A percentile compares a stretch with the other conserved stretches of the same genome.
Conservation (phyloP, 202 grass and related monocot genomes). For the Saccharum hybrid region DNA sequence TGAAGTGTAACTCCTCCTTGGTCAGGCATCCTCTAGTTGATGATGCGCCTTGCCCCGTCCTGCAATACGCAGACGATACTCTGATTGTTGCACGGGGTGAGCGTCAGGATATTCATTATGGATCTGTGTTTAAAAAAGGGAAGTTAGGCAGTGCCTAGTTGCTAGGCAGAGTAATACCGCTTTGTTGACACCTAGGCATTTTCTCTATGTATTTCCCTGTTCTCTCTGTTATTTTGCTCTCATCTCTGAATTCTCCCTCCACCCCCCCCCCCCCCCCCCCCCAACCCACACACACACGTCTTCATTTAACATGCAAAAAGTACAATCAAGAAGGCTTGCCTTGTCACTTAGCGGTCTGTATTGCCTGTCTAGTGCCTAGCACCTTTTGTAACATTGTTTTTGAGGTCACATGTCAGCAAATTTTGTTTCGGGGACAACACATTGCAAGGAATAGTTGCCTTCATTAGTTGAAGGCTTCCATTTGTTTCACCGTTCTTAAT, state of each 20-base stretch:
- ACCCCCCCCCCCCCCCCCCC: too few species aligned
- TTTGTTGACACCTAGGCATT: background rate
- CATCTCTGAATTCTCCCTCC: background rate
- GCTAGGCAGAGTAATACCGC: background rate
- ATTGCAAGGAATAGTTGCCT: background rate
- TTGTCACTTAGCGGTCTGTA: background rate
- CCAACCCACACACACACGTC: too few species aligned
- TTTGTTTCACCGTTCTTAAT: background rate
- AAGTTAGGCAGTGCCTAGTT: background rate
- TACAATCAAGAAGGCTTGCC: background rate
- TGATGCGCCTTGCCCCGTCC: too few species aligned
- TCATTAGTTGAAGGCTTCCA: constrained; percentile 19
- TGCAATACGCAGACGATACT: too few species aligned
- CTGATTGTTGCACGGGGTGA: too few species aligned
- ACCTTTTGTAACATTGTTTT: background rate
- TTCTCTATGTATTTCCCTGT: background rate
- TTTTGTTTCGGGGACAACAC: background rate
- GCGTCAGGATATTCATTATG: background rate
- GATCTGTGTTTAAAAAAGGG: background rate
- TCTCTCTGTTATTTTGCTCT: background rate
- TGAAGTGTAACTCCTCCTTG: too few species aligned
- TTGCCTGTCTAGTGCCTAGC: too few species aligned
- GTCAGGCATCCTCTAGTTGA: too few species aligned
- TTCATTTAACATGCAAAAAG: background rate
- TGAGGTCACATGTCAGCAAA: background rate